phyloP scores from a whole-genome alignment of 371 early-diverging fungal species.

The Mucor lusitanicus region DNA sequence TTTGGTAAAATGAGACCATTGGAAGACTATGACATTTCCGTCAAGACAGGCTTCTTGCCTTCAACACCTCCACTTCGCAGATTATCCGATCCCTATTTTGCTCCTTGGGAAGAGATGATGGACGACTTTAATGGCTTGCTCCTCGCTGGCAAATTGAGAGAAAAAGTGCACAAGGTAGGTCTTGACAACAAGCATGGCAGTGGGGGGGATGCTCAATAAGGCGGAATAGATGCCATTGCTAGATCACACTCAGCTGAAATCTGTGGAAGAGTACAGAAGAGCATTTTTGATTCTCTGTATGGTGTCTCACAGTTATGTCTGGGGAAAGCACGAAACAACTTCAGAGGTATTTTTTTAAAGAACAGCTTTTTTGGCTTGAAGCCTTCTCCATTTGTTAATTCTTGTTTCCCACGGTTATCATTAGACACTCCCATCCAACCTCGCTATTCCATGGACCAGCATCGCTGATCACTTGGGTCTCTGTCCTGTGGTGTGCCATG shows the following conservation, averaged over 20 bases:
- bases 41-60: conserved; percentile 89
- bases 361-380: background rate
- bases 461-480: conserved; percentile 82
- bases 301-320: conserved; percentile 90
- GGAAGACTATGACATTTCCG: conserved; percentile 84
- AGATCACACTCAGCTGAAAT: conserved; percentile 59
- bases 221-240: conserved; percentile 73
- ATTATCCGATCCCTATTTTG: conserved; percentile 75
- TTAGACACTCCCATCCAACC: conserved; percentile 73
- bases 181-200: background rate
- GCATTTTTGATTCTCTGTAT: conserved; percentile 87
- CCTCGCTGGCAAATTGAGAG: conserved; percentile 77
- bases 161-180: conserved; percentile 67
- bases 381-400: background rate
- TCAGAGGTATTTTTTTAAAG: conserved; percentile 73
- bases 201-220: background rate
- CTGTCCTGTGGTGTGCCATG: conserved; percentile 87
- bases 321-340: conserved; percentile 83
- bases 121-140: conserved; percentile 77
- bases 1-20: conserved; percentile 43
- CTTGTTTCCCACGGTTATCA: conserved; percentile 31
- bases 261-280: conserved; percentile 75
- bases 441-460: conserved; percentile 87
- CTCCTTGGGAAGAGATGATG: conserved; percentile 88
- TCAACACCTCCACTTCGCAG: conserved; percentile 71